phyloP scores from a whole-genome alignment of 2,329 filamentous ascomycete species.

The Phoma sp. region DNA sequence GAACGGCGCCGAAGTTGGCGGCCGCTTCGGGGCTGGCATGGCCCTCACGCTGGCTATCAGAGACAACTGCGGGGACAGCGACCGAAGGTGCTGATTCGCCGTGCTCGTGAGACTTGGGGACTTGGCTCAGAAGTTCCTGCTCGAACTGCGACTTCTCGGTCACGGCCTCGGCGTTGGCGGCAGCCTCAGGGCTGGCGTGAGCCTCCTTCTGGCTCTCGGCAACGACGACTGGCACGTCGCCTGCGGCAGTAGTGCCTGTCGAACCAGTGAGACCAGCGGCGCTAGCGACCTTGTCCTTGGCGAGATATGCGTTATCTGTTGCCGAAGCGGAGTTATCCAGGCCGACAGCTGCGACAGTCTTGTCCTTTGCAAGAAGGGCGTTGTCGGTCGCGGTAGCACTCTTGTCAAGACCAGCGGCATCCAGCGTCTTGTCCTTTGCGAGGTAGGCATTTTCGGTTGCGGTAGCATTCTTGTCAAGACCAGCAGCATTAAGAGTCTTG shows the following conservation, averaged over 20 bases:
- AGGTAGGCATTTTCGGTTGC: conserved; percentile 47
- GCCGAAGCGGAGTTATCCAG: conserved; percentile 49
- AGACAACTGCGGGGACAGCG: conserved; percentile 64
- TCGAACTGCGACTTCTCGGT: conserved; percentile 73
- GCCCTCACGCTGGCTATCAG: conserved; percentile 72
- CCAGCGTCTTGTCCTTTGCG: conserved; percentile 4
- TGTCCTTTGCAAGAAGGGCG: conserved; percentile 31
- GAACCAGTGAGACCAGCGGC: conserved; percentile 37
- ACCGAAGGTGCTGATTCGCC: conserved; percentile 47
- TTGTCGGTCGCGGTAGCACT: conserved; percentile 48
- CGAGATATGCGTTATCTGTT: conserved; percentile 25
- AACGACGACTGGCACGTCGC: conserved; percentile 64
- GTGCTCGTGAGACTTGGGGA: conserved; percentile 48
- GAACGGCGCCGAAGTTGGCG: conserved; percentile 67
- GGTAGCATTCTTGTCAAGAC: conserved; percentile 49
- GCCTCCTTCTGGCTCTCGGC: conserved; percentile 74
- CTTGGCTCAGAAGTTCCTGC: conserved; percentile 63
- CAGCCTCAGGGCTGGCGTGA: conserved; percentile 67
- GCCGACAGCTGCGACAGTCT: conserved; percentile 44
- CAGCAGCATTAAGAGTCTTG: conserved; percentile 11
- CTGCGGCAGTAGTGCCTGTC: conserved; percentile 37
- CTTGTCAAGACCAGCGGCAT: conserved; percentile 42
- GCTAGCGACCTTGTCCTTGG: conserved; percentile 45
- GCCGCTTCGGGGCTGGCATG: conserved; percentile 69
- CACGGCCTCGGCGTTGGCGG: conserved; percentile 67